These are phyloP conservation scores for Myriosclerotinia scirpicola DNA, from an alignment of 2,329 filamentous ascomycete species.

Conservation along the genomic window DNA sequence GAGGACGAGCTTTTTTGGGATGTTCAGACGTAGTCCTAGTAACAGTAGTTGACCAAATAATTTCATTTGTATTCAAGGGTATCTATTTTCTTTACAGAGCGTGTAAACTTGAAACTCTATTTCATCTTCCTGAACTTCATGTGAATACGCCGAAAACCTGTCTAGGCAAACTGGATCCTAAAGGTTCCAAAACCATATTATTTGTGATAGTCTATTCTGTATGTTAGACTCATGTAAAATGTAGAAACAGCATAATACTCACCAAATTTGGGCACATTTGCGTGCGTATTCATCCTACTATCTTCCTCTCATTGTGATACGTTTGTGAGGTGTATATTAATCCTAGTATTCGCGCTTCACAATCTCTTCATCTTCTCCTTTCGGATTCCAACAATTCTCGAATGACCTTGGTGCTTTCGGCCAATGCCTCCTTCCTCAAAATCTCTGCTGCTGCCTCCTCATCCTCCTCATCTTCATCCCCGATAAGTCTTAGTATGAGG, in stretches of 20 bases:
- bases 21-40: slow-evolving; percentile 36
- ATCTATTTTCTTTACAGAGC: neutral
- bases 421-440: slow-evolving; percentile 46
- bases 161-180: neutral
- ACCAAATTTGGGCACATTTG: neutral
- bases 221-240: neutral
- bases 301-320: neutral
- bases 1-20: slow-evolving; percentile 34
- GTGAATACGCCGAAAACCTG: neutral
- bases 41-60: slow-evolving; percentile 27
- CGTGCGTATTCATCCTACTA: neutral
- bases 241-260: neutral
- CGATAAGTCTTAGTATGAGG: slow-evolving; percentile 53
- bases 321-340: neutral
- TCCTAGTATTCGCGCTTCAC: neutral
- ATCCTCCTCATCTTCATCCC: slow-evolving; percentile 36
- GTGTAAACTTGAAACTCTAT: neutral
- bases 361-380: slow-evolving; percentile 38
- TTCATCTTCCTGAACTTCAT: neutral
- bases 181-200: too few species aligned
- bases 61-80: slow-evolving; percentile 12
- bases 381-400: slow-evolving; percentile 48
- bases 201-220: neutral
- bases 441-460: slow-evolving; percentile 44
- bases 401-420: slow-evolving; percentile 50